Conservation (phyloP, 352 stramenopile species). For the Globisporangium echinulatum region DNA sequence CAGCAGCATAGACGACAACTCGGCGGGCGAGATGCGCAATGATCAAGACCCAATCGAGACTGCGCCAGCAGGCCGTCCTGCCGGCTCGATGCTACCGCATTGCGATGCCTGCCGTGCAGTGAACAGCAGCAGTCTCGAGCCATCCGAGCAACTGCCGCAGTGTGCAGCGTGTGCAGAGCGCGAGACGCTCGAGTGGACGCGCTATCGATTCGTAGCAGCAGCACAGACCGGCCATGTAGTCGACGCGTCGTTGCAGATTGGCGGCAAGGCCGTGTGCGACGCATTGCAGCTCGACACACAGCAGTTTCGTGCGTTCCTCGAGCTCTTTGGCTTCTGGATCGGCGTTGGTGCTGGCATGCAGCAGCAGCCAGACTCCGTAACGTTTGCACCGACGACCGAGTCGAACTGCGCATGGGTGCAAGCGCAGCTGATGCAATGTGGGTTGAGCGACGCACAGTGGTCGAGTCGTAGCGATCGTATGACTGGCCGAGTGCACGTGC, state of each 20-base stretch:
- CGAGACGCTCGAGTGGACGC: slow-evolving; percentile 6
- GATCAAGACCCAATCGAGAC: slow-evolving; percentile 2
- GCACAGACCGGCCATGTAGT: slow-evolving; percentile 7
- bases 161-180: slow-evolving; percentile 4
- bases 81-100: slow-evolving; percentile 8
- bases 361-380: slow-evolving; percentile 1
- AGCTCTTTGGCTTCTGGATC: slow-evolving; percentile 9
- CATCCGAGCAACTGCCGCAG: not conserved
- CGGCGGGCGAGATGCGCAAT: not conserved
- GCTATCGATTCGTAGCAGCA: slow-evolving; percentile 10
- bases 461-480: slow-evolving; percentile 1
- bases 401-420: slow-evolving; percentile 5
- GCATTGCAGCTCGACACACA: slow-evolving; percentile 9
- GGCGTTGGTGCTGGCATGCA: not conserved
- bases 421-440: slow-evolving; percentile 5
- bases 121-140: not conserved
- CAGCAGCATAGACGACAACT: too few species aligned
- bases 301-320: slow-evolving; percentile 8
- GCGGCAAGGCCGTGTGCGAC: not conserved
- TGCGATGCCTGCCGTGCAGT: slow-evolving; percentile 7
- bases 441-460: slow-evolving; percentile 9
- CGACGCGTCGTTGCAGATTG: slow-evolving; percentile 2
- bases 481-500: not conserved
- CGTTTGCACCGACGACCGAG: slow-evolving; percentile 5
- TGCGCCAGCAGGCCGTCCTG: slow-evolving; percentile 5